Evolutionary conservation across 1,284 basidiomycete species (phyloP).

Genomic region (Melanopsichium pennsylvanicum): DNA sequence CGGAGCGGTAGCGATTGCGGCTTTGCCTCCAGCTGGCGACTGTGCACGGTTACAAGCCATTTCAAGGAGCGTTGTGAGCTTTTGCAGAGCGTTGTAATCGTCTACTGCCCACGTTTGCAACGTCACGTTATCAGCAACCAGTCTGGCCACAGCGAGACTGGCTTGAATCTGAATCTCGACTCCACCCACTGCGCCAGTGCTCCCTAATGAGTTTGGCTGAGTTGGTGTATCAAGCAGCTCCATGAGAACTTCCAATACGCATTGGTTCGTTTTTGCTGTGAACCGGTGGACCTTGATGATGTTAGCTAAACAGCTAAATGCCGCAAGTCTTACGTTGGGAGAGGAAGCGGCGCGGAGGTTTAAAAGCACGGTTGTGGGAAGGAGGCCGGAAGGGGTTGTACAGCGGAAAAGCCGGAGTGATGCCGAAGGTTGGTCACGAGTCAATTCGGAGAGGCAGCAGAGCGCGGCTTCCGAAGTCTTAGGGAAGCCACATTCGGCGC

Average conservation of each 20-base stretch:
- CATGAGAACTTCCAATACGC: conserved; percentile 54
- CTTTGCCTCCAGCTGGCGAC: conserved; percentile 7
- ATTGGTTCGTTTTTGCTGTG: conserved; percentile 50
- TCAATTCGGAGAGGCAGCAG: conserved; percentile 51
- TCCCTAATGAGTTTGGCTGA: too few species aligned
- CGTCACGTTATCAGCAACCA: conserved; percentile 50
- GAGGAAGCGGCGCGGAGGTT: conserved; percentile 39
- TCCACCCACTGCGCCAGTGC: too few species aligned
- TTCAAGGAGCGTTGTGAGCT: conserved; percentile 39
- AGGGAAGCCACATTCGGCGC: conserved; percentile 48
- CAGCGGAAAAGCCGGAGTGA: conserved; percentile 30
- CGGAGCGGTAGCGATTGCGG: conserved; percentile 4
- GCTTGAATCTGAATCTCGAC: conserved; percentile 56
- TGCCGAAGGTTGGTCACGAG: conserved; percentile 33
- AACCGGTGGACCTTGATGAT: conserved; percentile 57
- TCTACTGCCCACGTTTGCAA: conserved; percentile 51
- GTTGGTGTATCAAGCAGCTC: conserved; percentile 54
- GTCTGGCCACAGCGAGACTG: conserved; percentile 50
- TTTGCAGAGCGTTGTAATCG: conserved; percentile 39
- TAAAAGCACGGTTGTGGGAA: conserved; percentile 54
- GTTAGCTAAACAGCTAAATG: conserved; percentile 56
- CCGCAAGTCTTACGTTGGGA: conserved; percentile 53
- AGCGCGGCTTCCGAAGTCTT: conserved; percentile 58
- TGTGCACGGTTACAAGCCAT: conserved; percentile 29
- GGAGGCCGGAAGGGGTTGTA: conserved; percentile 40